Base-by-base conservation (phyloP, 345 rosid species). In the Populus simonii region DNA sequence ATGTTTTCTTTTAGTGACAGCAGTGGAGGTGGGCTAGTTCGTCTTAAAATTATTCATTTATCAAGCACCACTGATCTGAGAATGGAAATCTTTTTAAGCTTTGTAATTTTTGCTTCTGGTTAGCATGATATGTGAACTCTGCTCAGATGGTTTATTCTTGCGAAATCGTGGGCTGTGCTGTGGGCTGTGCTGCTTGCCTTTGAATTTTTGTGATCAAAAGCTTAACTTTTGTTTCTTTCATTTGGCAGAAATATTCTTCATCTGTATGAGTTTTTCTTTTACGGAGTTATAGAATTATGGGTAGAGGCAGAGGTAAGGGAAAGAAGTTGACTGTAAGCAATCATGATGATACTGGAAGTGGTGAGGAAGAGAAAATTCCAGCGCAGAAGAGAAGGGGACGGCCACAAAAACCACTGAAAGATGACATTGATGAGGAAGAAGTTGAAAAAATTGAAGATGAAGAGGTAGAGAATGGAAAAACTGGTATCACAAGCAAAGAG, bases 231-330 rank as follows among this genome's bases (percentile, higher is more conserved):
- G 10, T 12, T 65, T 76, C 29, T 62, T 17, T 74, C 78, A 53
- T 61, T 62, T 80, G 71, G 66, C 88, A 85, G 89, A 69, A 71
- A 75, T 41, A 43, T 63, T 79, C 55, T 63, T 73, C 62, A 33
- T 80, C 41, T 80, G 35, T 75, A 66, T 86, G 87, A 80, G 84
- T 74, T 72, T 67, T 81, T 68, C 53, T 59, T 74, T 23, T 39
- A 17, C 53, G 41, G 66, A 71, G 71, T 77, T 41, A 71, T 83
- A 80, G 77, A 74, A 78, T 71, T 71, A 91, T 91, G 95, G 92
- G 95, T 81, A 87, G 95, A 88, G 95, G 92, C 73, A 88, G 93
- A 80, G 93, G 91, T 74, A 91, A 89, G 81, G 92, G 87, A 25
- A 91, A 86, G 84, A 89, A 77, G 81, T 65, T 83, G 81, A 79